phyloP scores from a whole-genome alignment of 2,329 filamentous ascomycete genomes.

The Trichoderma cornu-damae region DNA sequence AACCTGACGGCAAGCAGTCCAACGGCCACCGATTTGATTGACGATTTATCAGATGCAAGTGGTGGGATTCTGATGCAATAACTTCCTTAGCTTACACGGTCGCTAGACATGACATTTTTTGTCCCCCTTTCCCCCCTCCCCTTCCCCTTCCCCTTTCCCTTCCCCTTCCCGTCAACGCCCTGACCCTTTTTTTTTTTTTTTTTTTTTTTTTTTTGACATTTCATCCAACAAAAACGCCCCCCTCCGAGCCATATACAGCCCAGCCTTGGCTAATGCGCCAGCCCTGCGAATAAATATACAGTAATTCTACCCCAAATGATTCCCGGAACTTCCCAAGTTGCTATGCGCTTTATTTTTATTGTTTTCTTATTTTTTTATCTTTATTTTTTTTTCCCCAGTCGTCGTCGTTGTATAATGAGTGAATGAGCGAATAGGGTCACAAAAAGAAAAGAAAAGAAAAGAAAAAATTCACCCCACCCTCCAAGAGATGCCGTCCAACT shows the following conservation, averaged over 20 bases:
- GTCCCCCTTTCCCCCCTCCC: too few relatives aligned
- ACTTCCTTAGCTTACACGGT: conserved; percentile 14
- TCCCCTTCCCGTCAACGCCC: conserved; percentile 16
- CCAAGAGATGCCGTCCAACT: conserved; percentile 52
- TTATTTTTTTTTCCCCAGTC: too few relatives aligned
- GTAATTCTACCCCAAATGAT: conserved; percentile 14
- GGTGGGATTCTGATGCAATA: conserved; percentile 11
- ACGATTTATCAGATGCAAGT: conserved; percentile 5
- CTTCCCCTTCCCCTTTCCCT: too few relatives aligned
- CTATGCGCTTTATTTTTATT: neutral
- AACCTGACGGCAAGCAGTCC: conserved; percentile 11
- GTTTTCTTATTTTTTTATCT: too few relatives aligned
- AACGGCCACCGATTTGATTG: conserved; percentile 11
- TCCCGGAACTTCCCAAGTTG: neutral
- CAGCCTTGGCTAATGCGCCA: conserved; percentile 10
- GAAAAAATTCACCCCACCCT: conserved; percentile 2
- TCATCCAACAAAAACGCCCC: conserved; percentile 11
- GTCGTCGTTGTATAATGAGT: conserved; percentile 10
- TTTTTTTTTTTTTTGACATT: too few relatives aligned
- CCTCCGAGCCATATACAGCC: conserved; percentile 9
- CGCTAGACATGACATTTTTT: neutral
- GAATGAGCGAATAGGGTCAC: neutral
- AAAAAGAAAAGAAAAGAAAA: neutral
- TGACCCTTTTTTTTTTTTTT: too few relatives aligned
- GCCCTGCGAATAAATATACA: conserved; percentile 20